Evolutionary conservation across 352 stramenopile genomes (phyloP).

Genomic region (Phytophthora rubi): DNA sequence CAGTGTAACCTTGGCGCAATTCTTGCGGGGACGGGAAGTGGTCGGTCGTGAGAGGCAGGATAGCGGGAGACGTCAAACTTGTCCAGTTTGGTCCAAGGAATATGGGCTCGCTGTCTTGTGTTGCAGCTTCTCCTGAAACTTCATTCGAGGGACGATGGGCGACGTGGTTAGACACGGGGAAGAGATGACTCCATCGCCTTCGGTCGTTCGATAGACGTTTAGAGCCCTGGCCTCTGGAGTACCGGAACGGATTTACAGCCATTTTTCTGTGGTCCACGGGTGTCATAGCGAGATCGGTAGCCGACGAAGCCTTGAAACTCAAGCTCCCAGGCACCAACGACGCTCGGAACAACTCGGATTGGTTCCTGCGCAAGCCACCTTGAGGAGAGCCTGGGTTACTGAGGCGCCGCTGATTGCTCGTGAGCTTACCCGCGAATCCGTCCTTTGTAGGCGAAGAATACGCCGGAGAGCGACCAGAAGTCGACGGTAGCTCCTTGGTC

Average conservation of each 20-base stretch:
- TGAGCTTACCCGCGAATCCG: conserved; percentile 9
- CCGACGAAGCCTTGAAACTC: conserved; percentile 31
- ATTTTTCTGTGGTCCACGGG: conserved; percentile 19
- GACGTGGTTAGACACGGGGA: conserved; percentile 66
- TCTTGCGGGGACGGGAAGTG: conserved; percentile 84
- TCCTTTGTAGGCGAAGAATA: conserved; percentile 24
- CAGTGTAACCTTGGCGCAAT: conserved; percentile 64
- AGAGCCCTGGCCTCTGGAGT: conserved; percentile 42
- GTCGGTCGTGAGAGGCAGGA: conserved; percentile 92
- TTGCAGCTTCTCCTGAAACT: conserved; percentile 4
- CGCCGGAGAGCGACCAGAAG: conserved; percentile 16
- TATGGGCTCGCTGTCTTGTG: conserved; percentile 38
- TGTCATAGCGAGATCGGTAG: conserved; percentile 14
- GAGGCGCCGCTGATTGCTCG: conserved; percentile 26
- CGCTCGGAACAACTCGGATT: conserved; percentile 43
- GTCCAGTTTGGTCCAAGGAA: conserved; percentile 96
- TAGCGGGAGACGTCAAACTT: conserved; percentile 94
- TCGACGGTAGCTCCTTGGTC: conserved; percentile 28
- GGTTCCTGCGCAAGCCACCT: conserved; percentile 36
- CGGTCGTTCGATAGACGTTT: conserved; percentile 84
- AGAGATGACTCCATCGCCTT: conserved; percentile 96
- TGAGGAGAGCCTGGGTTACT: conserved; percentile 34
- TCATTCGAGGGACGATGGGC: conserved; percentile 12
- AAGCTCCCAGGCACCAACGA: conserved; percentile 23
- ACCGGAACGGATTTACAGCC: conserved; percentile 58